Conservation (phyloP, 1,284 basidiomycete genomes). For the Apiotrichum montevideense region DNA sequence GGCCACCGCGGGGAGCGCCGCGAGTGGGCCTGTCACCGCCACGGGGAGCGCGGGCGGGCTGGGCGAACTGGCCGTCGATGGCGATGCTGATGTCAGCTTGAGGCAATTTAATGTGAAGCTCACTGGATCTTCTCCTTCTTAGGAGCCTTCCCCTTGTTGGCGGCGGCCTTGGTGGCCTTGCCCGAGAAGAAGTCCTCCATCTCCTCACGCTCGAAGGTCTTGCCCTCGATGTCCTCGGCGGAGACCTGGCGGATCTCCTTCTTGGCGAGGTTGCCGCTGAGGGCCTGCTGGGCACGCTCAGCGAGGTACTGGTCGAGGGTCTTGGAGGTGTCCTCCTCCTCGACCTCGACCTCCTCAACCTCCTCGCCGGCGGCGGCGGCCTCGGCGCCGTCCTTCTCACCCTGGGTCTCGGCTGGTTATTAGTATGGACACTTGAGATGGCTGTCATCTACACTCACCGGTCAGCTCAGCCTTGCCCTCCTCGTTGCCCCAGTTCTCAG, state of each 20-base stretch:
- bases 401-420: conserved; percentile 45
- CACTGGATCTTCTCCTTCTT: conserved; percentile 45
- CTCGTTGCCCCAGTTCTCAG: conserved; percentile 82
- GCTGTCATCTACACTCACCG: conserved; percentile 45
- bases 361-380: conserved; percentile 28
- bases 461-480: conserved; percentile 70
- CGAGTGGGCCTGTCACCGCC: conserved; percentile 21
- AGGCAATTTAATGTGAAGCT: no score
- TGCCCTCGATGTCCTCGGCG: conserved; percentile 32
- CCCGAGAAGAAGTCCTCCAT: conserved; percentile 46
- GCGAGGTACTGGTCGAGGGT: conserved; percentile 49
- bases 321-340: conserved; percentile 87
- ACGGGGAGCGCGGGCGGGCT: conserved; percentile 33
- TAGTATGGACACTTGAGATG: no score
- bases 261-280: conserved; percentile 22
- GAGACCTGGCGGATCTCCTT: conserved; percentile 31
- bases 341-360: conserved; percentile 45
- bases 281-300: conserved; percentile 39
- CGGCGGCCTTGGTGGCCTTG: conserved; percentile 5
- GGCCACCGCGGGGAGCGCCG: conserved; percentile 13
- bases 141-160: conserved; percentile 26
- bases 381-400: conserved; percentile 40
- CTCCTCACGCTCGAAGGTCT: conserved; percentile 41
- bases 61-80: conserved; percentile 46
- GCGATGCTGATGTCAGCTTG: conserved; percentile 30